These are phyloP conservation scores for Huntiella omanensis DNA, from an alignment of 2,329 filamentous ascomycete species.

Conservation along the genomic window DNA sequence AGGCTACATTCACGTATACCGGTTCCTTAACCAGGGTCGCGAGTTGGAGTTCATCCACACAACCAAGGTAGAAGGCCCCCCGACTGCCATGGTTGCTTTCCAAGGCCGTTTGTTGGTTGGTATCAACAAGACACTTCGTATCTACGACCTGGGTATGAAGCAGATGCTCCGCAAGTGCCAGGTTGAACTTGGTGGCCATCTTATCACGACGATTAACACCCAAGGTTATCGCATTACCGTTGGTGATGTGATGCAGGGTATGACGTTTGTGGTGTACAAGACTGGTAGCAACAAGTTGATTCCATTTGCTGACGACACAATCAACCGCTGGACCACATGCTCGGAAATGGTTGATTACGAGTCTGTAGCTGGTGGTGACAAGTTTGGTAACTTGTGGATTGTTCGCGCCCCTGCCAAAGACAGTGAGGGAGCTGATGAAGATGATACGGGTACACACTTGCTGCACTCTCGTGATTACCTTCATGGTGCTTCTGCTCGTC, in stretches of 20 bases:
- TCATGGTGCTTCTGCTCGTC: slow-evolving; percentile 67
- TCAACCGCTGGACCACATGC: slow-evolving; percentile 79
- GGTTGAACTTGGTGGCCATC: slow-evolving; percentile 54
- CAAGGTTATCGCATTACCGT: slow-evolving; percentile 84
- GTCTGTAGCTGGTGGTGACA: slow-evolving; percentile 83
- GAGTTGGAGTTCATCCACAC: slow-evolving; percentile 91
- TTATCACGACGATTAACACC: slow-evolving; percentile 78
- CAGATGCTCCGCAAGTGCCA: slow-evolving; percentile 86
- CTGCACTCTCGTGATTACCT: slow-evolving; percentile 79
- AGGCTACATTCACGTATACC: slow-evolving; percentile 83
- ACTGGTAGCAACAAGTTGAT: slow-evolving; percentile 79
- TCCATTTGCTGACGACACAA: slow-evolving; percentile 77
- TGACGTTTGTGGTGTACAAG: slow-evolving; percentile 89
- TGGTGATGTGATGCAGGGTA: slow-evolving; percentile 79
- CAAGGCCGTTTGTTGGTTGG: slow-evolving; percentile 80
- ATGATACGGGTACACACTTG: slow-evolving; percentile 74
- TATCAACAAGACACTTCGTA: slow-evolving; percentile 59
- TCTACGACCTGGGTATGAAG: slow-evolving; percentile 87
- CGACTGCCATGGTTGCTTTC: slow-evolving; percentile 78
- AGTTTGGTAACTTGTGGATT: slow-evolving; percentile 93
- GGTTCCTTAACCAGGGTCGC: slow-evolving; percentile 70
- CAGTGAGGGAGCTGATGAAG: slow-evolving; percentile 79
- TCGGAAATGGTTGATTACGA: slow-evolving; percentile 96
- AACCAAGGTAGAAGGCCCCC: slow-evolving; percentile 76
- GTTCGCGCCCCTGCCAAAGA: slow-evolving; percentile 72